Evolutionary conservation across 1,284 basidiomycete genomes (phyloP), one percentile per base, ranked within the genome.

Genomic region (Apiotrichum siamense): DNA sequence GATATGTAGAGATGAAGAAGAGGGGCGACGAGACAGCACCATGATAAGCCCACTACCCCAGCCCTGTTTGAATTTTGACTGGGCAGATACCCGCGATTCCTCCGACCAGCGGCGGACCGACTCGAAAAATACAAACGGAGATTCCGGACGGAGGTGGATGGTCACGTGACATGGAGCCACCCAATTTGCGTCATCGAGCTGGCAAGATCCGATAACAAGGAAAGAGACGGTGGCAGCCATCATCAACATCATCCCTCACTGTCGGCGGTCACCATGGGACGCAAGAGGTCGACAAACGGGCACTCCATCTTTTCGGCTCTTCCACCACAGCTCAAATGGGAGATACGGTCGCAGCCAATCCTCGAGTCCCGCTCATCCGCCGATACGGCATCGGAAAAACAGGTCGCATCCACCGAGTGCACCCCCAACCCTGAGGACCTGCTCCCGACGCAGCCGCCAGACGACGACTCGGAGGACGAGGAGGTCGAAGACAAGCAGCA

Each of bases 281-380:
- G 17, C 31, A 46, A 24, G n/a, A 21, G 15, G 29, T 37, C 45
- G 13, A 18, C 18, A 27, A 38, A 44, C 21, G 52, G 54, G 13
- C 50, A 56, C 11, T 70, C 69, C 11, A 45, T 73, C 32, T 70
- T 73, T 49, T 52, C 63, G 7, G 62, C 66, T 4, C 62, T 73
- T 2, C 69, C 71, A 0, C 44, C 47, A 25, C 65, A 67, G 4
- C 59, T 72, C 20, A 64, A 60, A 32, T 49, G 52, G 10, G 47
- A 61, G 3, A 57, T 73, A 25, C 62, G 66, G 6, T 58, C 65
- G 1, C 60, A 66, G 51, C 56, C 45, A 21, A 27, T 23, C n/a
- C 29, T 39, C 9, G 49, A 54, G 33, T 9, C 37, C n/a, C 20
- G 24, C 47, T 15, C 27, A 48, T 13, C 31, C 6, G 17, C 27